phyloP scores from a whole-genome alignment of 176 grass and related monocot genomes.

The Carex kokanica region DNA sequence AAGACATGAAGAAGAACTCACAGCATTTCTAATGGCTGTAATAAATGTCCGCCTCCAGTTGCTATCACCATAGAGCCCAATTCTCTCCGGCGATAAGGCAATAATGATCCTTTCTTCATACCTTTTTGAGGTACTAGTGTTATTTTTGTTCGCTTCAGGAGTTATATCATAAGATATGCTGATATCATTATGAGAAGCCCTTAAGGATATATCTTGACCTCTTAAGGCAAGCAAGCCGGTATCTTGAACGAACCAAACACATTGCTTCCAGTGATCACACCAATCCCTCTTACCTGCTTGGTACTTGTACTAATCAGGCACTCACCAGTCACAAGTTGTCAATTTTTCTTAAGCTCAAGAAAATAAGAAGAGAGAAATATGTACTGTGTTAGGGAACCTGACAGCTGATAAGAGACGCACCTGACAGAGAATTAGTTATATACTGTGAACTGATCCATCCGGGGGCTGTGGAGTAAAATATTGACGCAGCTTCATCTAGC shows the following conservation, averaged over 20 bases:
- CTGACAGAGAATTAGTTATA: constrained; percentile 6
- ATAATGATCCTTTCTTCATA: constrained; percentile 34
- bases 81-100: constrained; percentile 60
- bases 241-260: constrained; percentile 79
- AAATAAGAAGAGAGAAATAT: not conserved
- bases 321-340: not conserved
- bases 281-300: constrained; percentile 54
- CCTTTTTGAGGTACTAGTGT: constrained; percentile 18
- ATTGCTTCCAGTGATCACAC: constrained; percentile 99
- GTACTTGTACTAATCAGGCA: not conserved
- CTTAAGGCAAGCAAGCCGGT: constrained; percentile 33
- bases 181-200: constrained; percentile 70
- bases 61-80: constrained; percentile 81
- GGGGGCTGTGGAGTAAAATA: constrained; percentile 90
- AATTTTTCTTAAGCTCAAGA: not conserved
- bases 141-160: constrained; percentile 13
- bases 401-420: not conserved
- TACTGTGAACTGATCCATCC: constrained; percentile 53
- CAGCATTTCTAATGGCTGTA: constrained; percentile 48
- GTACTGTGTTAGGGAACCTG: not conserved
- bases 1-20: constrained; percentile 39
- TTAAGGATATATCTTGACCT: constrained; percentile 54
- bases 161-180: constrained; percentile 67
- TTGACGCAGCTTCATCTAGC: constrained; percentile 61
- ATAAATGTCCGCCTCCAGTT: constrained; percentile 63